These are phyloP conservation scores for Debaryomycetaceae sp. DNA, from an alignment of 1,139 yeast species.

Conservation along the genomic window DNA sequence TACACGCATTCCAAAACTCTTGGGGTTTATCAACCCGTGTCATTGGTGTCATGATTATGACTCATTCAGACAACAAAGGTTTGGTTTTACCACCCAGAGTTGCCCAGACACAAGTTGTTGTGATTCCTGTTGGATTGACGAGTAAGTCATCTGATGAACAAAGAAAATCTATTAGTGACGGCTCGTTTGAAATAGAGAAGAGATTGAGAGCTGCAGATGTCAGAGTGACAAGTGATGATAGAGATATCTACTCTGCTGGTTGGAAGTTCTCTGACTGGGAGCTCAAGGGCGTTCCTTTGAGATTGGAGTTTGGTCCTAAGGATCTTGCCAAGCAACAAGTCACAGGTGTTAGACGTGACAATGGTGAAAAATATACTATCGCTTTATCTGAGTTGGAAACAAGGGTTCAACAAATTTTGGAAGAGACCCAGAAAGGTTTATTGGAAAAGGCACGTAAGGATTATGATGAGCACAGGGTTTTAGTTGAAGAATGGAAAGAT, in stretches of 20 bases:
- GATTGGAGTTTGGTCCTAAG: conserved; percentile 94
- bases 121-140: conserved; percentile 93
- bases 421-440: conserved; percentile 72
- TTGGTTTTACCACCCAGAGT: conserved; percentile 97
- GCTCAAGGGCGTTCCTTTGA: conserved; percentile 90
- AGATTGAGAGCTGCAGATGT: conserved; percentile 56
- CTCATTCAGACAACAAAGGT: conserved; percentile 98
- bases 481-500: conserved; percentile 83
- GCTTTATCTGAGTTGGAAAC: conserved; percentile 61
- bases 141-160: conserved; percentile 78
- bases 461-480: conserved; percentile 78
- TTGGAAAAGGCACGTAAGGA: conserved; percentile 75
- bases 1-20: conserved; percentile 92
- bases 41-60: conserved; percentile 99
- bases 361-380: conserved; percentile 68
- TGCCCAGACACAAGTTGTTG: conserved; percentile 86
- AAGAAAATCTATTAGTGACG: conserved; percentile 63
- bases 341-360: conserved; percentile 91
- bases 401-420: conserved; percentile 73
- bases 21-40: conserved; percentile 99
- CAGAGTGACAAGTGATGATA: conserved; percentile 80
- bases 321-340: conserved; percentile 80
- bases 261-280: conserved; percentile 99
- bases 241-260: conserved; percentile 95
- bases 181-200: conserved; percentile 65